Base-by-base conservation (phyloP, 169 alveolate genomes). In the Cryptosporidium andersoni region DNA sequence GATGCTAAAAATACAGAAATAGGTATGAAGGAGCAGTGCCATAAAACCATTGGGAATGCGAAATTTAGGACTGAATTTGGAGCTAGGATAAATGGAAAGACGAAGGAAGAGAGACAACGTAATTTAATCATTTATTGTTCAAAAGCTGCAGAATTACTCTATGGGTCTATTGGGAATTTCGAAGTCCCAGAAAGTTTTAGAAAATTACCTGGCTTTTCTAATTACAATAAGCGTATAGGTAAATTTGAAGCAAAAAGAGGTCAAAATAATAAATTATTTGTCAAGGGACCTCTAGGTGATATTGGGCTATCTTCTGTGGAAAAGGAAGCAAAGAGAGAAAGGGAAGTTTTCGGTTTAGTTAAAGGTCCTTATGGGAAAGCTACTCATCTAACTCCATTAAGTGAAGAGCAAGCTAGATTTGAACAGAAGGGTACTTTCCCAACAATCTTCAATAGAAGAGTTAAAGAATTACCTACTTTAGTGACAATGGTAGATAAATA, bases 141-240 rank as follows among this genome's bases (percentile, higher is more conserved):
- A 55, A 74, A 74, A 39, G 85, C 85, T 25, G 55, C 85, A 3
- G 85, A 74, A 49, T 60, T 42, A 9, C 48, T 53, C 25, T 74
- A 74, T 43, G 85, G 60, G 45, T 58, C 85, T 42, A 14, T 74
- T 0, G 85, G 85, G 43, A 68, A 74, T 4, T 74, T 74, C 36
- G 51, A 58, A 14, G 74, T 68, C 2, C 68, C 85, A 12, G 45
- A 74, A 42, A 25, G 34, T 8, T 42, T 74, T 48, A 39, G 40
- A 47, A 42, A 37, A 9, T 63, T 74, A 3, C 85, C 85, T 39
- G 85, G 85, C 9, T 74, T 74, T 42, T 64, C 55, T 2, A 47
- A 51, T 7, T 2, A 16, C 8, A 53, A 56, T 7, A 40, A n/a
- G 16, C n/a, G 52, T 4, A 60, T 74, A 36, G 85, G 85, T 25